Base-by-base conservation (phyloP, 2,329 filamentous ascomycete genomes). In the Epichloe typhina region DNA sequence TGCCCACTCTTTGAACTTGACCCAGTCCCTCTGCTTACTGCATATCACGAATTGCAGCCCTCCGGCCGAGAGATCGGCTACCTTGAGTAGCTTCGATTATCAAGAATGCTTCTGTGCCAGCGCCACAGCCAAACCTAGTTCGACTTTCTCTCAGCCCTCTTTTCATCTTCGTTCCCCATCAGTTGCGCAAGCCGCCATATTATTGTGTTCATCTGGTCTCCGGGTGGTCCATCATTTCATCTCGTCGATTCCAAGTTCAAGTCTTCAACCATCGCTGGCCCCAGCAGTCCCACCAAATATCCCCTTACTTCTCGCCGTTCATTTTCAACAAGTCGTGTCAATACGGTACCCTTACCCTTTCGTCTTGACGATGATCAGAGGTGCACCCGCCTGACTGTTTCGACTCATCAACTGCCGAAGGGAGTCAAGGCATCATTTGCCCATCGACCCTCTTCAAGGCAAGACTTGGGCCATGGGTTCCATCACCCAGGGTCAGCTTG, bases 401-500 rank as follows among this genome's bases (percentile, higher is more conserved):
- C 38, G 4, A 42, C 26, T 33, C 35, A 31, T 9, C 38, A 15
- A 39, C 8, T 5, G 11, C 33, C 17, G 33, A 11, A 38, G 21
- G 2, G 4, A 12, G 21, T 4, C 12, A 37, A 26, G 3, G 4
- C 13, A 33, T 3, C 12, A 19, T 33, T 36, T 8, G n/a, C 47
- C n/a, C 39, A 23, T 7, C 26, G 2, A 39, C 7, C 23, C 26
- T 8, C 2, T 26, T 31, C 13, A 31, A 37, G 46, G 38, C 40
- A 35, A 44, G 21, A 38, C 41, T 26, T 11, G 19, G 15, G 40
- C 33, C 36, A 53, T 51, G 52, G 21, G 5, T 23, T 49, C 40
- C 15, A 53, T 58, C 13, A 50, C 57, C 3, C 23, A 57, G 26
- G 55, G 52, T n/a, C 69, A 80, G 59, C 65, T 82, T 48, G 59